Evolutionary conservation across 108 stramenopile genomes (phyloP), one percentile per base, ranked within the genome.

Genomic region (Nitzschia sp.): DNA sequence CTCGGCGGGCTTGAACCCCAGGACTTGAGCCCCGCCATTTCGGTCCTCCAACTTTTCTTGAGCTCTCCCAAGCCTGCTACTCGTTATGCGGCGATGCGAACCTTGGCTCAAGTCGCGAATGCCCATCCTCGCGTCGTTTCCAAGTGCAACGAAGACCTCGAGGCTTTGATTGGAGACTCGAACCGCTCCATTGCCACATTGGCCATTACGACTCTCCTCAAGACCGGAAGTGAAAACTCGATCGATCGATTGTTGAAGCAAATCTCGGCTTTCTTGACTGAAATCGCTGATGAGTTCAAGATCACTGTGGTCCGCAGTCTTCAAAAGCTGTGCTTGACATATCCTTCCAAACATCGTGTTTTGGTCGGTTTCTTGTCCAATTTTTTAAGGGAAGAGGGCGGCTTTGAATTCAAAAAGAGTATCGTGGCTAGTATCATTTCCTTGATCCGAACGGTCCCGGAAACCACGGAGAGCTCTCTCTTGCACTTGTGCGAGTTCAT

Each of bases 201-300:
- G 60, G 98, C 99, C 53, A 98, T 99, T 75, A 99, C 98, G 52
- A 99, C 99, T 22, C 58, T 99, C 17, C 92, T 99, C 68, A 99
- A 99, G 79, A 99, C 99, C 0, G 98, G 98, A 56, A 89, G 90
- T 26, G 99, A 98, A 53, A 91, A 85, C 52, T 85, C 88, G 35
- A 88, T 99, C 29, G 98, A 98, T 68, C 88, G 96, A 11, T 73
- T 99, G 21, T 85, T 99, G 82, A 98, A 97, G 74, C 98, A 99
- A 72, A 98, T 99, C 58, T 93, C 96, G 1, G 85, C 95, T 21
- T 99, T 99, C 77, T 86, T 99, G 84, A 93, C 93, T 2, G 98
- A 99, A 71, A 97, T 99, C 58, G 91, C 95, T 19, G 99, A 99
- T 69, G 99, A 99, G 73, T 99, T 97, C 93, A 98, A 97, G 83